A percentile compares a stretch with the other conserved stretches of the same genome.
These are phyloP conservation scores for Monilinia fructigena DNA, from an alignment of 2,329 filamentous ascomycete genomes.

Conservation along the genomic window DNA sequence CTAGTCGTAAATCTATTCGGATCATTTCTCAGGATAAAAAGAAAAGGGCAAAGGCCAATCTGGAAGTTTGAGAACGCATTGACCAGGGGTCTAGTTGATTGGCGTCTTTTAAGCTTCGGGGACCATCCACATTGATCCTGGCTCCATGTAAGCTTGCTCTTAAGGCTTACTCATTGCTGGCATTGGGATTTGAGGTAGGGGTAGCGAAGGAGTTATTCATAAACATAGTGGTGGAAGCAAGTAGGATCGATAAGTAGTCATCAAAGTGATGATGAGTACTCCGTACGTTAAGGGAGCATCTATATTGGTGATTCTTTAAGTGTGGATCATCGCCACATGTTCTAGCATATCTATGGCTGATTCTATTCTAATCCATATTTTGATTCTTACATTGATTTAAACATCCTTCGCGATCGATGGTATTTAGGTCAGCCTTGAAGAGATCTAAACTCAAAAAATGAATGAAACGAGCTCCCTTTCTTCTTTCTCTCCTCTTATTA, in stretches of 20 bases:
- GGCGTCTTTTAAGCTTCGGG: constrained; percentile 24
- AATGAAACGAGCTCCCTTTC: background rate
- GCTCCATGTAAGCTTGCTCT: constrained; percentile 14
- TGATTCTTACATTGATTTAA: background rate
- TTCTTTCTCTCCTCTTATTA: background rate
- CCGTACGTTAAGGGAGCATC: background rate
- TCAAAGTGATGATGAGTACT: background rate
- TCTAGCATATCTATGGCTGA: background rate
- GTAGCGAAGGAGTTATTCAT: background rate
- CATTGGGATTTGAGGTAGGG: background rate
- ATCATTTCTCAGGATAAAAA: background rate
- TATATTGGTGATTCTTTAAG: background rate
- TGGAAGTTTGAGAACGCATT: constrained; percentile 16
- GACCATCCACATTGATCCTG: constrained; percentile 16
- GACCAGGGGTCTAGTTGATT: constrained; percentile 21
- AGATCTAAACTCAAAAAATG: background rate
- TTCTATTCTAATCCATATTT: constrained; percentile 7
- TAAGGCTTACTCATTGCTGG: constrained; percentile 12
- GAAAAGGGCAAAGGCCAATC: background rate
- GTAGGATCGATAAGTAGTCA: constrained; percentile 1
- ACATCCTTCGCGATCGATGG: background rate
- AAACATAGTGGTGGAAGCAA: background rate
- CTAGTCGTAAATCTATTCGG: background rate
- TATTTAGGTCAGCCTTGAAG: background rate
- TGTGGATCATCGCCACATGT: background rate